These are phyloP conservation scores for Porogramme epimiltina DNA, from an alignment of 1,284 basidiomycete species.

Conservation along the genomic window DNA sequence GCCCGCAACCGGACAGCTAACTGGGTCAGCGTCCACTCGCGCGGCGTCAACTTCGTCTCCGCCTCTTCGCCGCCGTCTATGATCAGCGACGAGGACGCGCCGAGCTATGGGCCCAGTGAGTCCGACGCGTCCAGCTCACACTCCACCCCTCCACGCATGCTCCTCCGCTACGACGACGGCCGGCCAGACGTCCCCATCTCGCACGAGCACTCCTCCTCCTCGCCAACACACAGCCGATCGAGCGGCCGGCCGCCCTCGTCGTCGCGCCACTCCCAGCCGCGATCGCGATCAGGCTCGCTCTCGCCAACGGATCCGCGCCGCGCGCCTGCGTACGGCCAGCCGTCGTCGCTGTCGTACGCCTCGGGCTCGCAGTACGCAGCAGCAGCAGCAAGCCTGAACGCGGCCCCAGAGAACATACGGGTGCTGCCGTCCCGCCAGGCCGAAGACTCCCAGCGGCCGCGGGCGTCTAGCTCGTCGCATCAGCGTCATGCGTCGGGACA, in stretches of 20 bases:
- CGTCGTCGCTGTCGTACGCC: slow-evolving; percentile 32
- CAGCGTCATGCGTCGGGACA: slow-evolving; percentile 11
- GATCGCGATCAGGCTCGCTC: slow-evolving; percentile 26
- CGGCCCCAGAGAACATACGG: slow-evolving; percentile 35
- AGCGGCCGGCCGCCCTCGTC: slow-evolving; percentile 9
- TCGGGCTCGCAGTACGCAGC: slow-evolving; percentile 22
- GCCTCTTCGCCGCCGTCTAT: slow-evolving; percentile 62
- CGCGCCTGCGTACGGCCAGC: slow-evolving; percentile 22
- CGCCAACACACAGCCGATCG: slow-evolving; percentile 12
- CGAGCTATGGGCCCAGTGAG: slow-evolving; percentile 45
- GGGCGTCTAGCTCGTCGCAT: slow-evolving; percentile 13
- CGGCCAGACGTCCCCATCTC: slow-evolving; percentile 61
- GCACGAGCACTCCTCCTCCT: slow-evolving; percentile 24
- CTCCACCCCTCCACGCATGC: slow-evolving; percentile 71
- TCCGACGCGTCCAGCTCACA: slow-evolving; percentile 66
- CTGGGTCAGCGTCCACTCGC: slow-evolving; percentile 56
- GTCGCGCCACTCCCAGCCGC: slow-evolving; percentile 20
- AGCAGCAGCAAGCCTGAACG: slow-evolving; percentile 20
- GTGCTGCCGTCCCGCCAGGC: slow-evolving; percentile 33
- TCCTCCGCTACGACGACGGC: slow-evolving; percentile 67
- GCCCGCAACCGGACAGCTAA: slow-evolving; percentile 59
- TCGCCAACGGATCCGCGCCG: slow-evolving; percentile 14
- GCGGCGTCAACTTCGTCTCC: slow-evolving; percentile 44
- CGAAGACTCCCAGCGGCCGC: slow-evolving; percentile 23
- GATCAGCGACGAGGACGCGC: slow-evolving; percentile 45